Conservation (phyloP, 225 moss, liverwort and hornwort species). For the Bryoerythrophyllum caledonicum region DNA sequence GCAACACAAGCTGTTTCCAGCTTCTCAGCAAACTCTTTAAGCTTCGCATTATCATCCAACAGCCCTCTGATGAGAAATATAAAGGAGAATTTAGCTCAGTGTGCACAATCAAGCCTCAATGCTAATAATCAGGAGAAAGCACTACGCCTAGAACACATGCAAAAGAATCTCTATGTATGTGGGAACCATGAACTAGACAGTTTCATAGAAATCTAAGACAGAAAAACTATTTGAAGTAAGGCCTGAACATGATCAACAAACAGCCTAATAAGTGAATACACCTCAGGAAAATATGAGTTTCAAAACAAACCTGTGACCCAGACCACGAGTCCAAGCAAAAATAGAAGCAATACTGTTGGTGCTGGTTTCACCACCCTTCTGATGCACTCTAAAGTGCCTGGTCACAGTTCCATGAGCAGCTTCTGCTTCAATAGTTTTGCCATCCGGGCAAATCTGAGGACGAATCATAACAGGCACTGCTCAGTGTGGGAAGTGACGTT, state of each 20-base stretch:
- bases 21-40: conserved; percentile 75
- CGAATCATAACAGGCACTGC: not conserved
- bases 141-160: not conserved
- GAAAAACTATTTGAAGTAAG: not conserved
- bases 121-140: not conserved
- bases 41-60: conserved; percentile 63
- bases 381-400: conserved; percentile 83
- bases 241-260: not conserved
- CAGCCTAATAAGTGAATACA: not conserved
- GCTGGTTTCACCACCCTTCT: conserved; percentile 99
- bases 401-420: conserved; percentile 99
- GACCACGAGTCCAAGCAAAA: conserved; percentile 94
- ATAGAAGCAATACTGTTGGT: conserved; percentile 99
- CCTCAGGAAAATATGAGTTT: no score
- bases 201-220: not conserved
- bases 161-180: not conserved
- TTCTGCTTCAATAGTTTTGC: conserved; percentile 91
- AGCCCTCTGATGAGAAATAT: conserved; percentile 43
- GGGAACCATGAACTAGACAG: not conserved
- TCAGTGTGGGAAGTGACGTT: not conserved
- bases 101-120: not conserved
- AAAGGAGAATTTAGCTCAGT: not conserved
- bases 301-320: conserved; percentile 60
- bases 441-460: conserved; percentile 78
- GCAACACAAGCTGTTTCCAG: conserved; percentile 80